A percentile compares a stretch with the other conserved stretches of the same genome.
Evolutionary conservation across 2,329 filamentous ascomycete genomes (phyloP).

Genomic region (Penicillium sp.): DNA sequence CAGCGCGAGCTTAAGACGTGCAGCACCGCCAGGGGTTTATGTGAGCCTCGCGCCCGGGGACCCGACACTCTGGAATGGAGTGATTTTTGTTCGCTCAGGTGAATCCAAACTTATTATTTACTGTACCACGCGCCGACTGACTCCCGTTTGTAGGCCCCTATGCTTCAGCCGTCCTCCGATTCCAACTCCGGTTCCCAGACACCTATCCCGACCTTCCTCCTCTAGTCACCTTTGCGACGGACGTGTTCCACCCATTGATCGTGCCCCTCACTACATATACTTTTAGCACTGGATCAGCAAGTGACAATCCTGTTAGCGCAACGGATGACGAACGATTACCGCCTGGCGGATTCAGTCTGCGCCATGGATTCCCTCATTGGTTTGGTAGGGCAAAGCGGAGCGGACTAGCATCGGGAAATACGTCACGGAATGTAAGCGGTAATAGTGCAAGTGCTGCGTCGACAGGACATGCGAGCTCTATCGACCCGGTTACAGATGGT

Average conservation of each 20-base stretch:
- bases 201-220: constrained; percentile 77
- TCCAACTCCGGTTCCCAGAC: constrained; percentile 82
- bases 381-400: constrained; percentile 62
- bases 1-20: constrained; percentile 76
- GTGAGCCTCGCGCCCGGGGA: constrained; percentile 79
- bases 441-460: constrained; percentile 28
- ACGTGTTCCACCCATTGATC: constrained; percentile 92
- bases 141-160: constrained; percentile 69
- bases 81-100: constrained; percentile 89
- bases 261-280: constrained; percentile 93
- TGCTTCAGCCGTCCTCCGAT: constrained; percentile 78
- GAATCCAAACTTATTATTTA: constrained; percentile 16
- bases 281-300: constrained; percentile 76
- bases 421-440: constrained; percentile 45
- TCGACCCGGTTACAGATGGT: background rate
- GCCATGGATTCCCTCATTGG: constrained; percentile 89
- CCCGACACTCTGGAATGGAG: constrained; percentile 80
- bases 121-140: background rate
- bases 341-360: constrained; percentile 84
- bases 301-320: constrained; percentile 74
- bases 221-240: constrained; percentile 81
- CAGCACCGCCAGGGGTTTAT: constrained; percentile 82
- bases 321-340: constrained; percentile 79
- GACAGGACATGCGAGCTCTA: background rate
- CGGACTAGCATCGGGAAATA: constrained; percentile 32